Conservation (phyloP, 495 filamentous ascomycete genomes). For the Aspergillus conjunctus region DNA sequence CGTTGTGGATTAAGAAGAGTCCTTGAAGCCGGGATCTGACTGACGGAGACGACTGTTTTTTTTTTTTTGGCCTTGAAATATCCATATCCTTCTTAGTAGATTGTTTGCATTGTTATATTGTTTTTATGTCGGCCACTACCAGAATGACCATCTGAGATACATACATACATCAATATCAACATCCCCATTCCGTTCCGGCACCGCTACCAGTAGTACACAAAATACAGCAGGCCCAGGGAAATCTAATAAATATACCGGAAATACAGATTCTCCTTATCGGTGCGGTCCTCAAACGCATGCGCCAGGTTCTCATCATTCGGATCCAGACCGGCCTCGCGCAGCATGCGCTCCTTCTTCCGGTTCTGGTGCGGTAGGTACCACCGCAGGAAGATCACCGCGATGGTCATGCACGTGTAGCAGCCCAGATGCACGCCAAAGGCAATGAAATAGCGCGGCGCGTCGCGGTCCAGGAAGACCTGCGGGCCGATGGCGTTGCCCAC, state of each 20-base stretch:
- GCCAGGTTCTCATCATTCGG: conserved; percentile 35
- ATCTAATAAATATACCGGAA: conserved; percentile 44
- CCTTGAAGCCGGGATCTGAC: too few species aligned
- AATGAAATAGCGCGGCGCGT: conserved; percentile 43
- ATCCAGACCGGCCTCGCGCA: conserved; percentile 31
- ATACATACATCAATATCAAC: too few species aligned
- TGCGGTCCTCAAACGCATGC: conserved; percentile 52
- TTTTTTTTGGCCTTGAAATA: too few species aligned
- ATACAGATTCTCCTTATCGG: conserved; percentile 49
- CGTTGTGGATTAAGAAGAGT: conserved; percentile 20
- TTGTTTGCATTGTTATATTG: not conserved
- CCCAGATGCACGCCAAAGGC: conserved; percentile 48
- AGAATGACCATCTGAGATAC: too few species aligned
- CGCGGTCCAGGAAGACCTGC: conserved; percentile 44
- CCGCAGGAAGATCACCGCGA: conserved; percentile 39
- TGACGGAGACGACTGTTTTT: too few species aligned
- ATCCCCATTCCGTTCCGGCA: too few species aligned
- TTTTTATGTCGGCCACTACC: not conserved
- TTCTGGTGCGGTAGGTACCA: conserved; percentile 43
- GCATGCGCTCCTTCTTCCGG: conserved; percentile 41
- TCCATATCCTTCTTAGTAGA: too few species aligned
- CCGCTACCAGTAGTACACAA: not conserved
- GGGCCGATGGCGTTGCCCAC: conserved; percentile 53
- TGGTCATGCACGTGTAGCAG: conserved; percentile 42
- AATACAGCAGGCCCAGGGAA: too few species aligned